phyloP scores from a whole-genome alignment of 148 eudicot genomes.

The Dianthus caryophyllus region DNA sequence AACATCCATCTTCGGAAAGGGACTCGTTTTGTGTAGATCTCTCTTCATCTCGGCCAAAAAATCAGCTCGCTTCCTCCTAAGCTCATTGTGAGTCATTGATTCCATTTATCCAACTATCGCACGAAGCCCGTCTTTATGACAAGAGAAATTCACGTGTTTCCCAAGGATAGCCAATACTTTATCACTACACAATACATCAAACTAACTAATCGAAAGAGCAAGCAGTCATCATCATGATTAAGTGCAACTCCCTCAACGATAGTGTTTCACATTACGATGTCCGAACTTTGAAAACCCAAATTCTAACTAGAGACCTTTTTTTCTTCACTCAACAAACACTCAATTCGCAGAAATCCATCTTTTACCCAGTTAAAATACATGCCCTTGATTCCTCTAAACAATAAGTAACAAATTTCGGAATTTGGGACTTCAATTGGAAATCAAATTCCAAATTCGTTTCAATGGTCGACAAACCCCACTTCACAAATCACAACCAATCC shows the following conservation, averaged over 20 bases:
- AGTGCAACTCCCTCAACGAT: background rate
- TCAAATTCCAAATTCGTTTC: background rate
- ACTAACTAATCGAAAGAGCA: background rate
- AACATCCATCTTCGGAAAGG: no score
- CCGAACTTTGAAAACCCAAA: no score
- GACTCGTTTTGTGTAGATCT: no score
- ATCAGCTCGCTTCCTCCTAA: no score
- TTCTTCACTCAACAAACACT: background rate
- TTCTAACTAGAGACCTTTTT: no score
- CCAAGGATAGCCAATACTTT: background rate
- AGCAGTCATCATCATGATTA: background rate
- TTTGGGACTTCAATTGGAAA: background rate
- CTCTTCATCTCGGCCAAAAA: no score
- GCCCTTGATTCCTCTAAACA: background rate
- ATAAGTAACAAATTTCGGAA: background rate
- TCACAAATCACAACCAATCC: no score
- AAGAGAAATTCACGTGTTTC: background rate
- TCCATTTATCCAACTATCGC: no score
- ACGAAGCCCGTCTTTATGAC: background rate
- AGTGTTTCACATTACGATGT: no score
- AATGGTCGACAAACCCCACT: background rate
- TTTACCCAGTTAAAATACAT: background rate
- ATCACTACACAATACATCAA: background rate
- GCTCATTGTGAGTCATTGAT: no score
- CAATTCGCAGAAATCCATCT: background rate